phyloP scores from a whole-genome alignment of 2,329 filamentous ascomycete genomes.

The Paracoccidioides lutzii region DNA sequence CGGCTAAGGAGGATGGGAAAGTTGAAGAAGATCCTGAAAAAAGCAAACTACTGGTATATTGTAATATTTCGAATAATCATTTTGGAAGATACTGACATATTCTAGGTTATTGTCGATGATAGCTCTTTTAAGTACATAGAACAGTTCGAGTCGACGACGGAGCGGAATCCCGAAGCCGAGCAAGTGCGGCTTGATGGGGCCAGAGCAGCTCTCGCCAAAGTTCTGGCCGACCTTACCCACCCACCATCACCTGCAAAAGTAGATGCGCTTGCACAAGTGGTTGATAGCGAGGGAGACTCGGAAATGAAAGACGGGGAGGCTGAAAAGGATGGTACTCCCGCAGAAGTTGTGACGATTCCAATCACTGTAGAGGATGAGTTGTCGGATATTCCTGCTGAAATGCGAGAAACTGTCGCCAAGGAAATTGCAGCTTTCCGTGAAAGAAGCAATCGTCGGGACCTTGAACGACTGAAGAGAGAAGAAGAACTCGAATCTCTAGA shows the following conservation, averaged over 20 bases:
- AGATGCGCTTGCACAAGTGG: constrained; percentile 30
- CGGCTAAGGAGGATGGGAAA: constrained; percentile 25
- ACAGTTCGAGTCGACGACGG: constrained; percentile 57
- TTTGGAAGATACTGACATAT: constrained; percentile 13
- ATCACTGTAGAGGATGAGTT: constrained; percentile 83
- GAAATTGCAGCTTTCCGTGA: constrained; percentile 94
- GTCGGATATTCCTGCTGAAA: constrained; percentile 87
- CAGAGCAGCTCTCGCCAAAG: constrained; percentile 52
- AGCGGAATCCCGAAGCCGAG: constrained; percentile 47
- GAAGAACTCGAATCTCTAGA: constrained; percentile 88
- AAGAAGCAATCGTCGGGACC: constrained; percentile 71
- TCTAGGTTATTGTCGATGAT: constrained; percentile 58
- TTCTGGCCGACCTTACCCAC: constrained; percentile 59
- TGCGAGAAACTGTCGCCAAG: constrained; percentile 85
- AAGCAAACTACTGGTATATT: constrained; percentile 50
- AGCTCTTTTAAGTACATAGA: constrained; percentile 75
- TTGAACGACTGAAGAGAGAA: constrained; percentile 75
- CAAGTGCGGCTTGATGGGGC: constrained; percentile 60
- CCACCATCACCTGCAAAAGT: constrained; percentile 40
- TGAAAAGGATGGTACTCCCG: constrained; percentile 46
- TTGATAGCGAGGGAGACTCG: constrained; percentile 53
- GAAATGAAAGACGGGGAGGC: constrained; percentile 52
- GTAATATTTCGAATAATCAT: not conserved
- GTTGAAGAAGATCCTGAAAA: constrained; percentile 49
- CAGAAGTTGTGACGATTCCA: constrained; percentile 82